Base-by-base conservation (phyloP, 305 asterid genomes). In the Solanum hybrid region DNA sequence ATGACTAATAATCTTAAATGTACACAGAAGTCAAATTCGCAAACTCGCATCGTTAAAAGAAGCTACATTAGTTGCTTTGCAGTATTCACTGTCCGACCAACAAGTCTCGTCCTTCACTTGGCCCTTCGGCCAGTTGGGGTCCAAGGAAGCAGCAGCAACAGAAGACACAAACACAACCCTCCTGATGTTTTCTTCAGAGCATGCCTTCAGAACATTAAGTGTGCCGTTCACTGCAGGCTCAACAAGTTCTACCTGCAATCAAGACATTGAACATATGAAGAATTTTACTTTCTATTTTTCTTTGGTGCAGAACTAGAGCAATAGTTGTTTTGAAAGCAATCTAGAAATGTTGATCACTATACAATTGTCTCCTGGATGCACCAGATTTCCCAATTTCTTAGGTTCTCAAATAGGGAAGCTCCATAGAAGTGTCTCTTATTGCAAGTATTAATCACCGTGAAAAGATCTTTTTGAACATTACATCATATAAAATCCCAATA, bases 11-110 rank as follows among this genome's bases (percentile, higher is more conserved):
- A 84, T 84, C 19, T 13, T 71, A 2, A 66, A 13, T 87, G 0
- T 56, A 36, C 15, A 87, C 72, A 73, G 40, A 35, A 87, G 29
- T 22, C 7, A 6, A 7, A n/a, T 87, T 87, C 2, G 1, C 27
- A 17, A 81, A 72, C 3, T 12, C 2, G 34, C 34, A 32, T 51
- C 0, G 7, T 11, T 26, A 4, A 2, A 0, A 36, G 66, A 81
- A 29, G 71, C 88, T 91, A 96, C 99, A 64, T 94, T 95, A 60
- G 93, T 94, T 34, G 88, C 75, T 92, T 73, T 94, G 97, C 98
- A 96, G 94, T 92, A 92, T 75, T 95, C 98, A 87, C 15, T 32
- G 87, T 96, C 97, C 4, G 98, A 96, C 98, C 99, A 95, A 91
- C 98, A 94, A 34, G 89, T 85, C 95, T 96, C 99, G 14, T 94